phyloP scores from a whole-genome alignment of 2,329 filamentous ascomycete genomes.

The Penicillium sp. region DNA sequence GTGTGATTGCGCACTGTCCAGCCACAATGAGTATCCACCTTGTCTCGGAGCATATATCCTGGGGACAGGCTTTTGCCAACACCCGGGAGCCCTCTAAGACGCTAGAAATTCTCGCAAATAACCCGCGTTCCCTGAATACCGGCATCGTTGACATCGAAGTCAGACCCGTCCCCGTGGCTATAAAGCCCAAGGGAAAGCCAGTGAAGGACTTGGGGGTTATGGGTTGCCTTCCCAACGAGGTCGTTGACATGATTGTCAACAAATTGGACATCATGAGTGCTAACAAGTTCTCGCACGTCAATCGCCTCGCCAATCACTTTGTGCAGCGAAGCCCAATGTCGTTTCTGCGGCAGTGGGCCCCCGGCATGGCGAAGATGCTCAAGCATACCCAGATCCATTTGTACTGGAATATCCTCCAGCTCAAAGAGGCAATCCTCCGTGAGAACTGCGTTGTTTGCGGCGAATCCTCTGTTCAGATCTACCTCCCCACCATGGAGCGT shows the following conservation, averaged over 20 bases:
- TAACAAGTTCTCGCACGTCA: background rate
- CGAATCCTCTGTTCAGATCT: background rate
- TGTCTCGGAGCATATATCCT: background rate
- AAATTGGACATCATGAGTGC: background rate
- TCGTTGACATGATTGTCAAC: background rate
- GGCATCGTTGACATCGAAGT: background rate
- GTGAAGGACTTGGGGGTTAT: background rate
- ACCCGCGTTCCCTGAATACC: background rate
- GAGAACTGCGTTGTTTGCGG: background rate
- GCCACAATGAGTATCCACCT: background rate
- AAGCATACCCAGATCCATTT: background rate
- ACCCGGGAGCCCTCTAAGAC: background rate
- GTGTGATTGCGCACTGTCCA: too few relatives aligned
- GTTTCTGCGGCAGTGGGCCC: background rate
- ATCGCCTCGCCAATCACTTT: background rate
- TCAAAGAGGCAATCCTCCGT: background rate
- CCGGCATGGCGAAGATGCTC: background rate
- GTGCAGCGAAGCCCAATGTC: background rate
- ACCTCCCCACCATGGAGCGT: background rate
- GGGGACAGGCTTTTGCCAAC: background rate
- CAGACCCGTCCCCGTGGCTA: background rate
- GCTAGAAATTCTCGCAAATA: background rate
- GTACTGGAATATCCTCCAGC: background rate
- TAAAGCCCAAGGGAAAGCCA: background rate
- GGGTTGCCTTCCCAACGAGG: background rate